These are phyloP conservation scores for Boletus bicolor DNA, from an alignment of 768 basidiomycete species.

Conservation along the genomic window DNA sequence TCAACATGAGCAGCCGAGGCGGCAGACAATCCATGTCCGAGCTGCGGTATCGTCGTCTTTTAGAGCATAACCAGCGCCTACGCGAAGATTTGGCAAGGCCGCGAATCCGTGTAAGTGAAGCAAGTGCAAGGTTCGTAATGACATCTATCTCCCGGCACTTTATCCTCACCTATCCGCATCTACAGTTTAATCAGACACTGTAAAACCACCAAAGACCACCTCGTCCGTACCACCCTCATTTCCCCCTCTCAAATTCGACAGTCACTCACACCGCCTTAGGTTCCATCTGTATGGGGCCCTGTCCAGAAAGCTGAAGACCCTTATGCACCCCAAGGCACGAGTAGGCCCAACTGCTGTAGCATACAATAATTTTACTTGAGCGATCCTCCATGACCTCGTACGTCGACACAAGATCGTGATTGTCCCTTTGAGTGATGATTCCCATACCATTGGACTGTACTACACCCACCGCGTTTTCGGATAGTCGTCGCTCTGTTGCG, in stretches of 20 bases:
- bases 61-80: constrained; percentile 72
- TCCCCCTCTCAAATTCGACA: constrained; percentile 1
- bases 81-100: constrained; percentile 72
- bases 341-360: constrained; percentile 52
- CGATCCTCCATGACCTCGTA: not conserved
- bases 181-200: constrained; percentile 69
- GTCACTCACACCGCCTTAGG: constrained; percentile 42
- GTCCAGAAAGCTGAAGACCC: constrained; percentile 92
- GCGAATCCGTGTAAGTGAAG: constrained; percentile 70
- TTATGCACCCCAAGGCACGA: constrained; percentile 67
- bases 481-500: constrained; percentile 8
- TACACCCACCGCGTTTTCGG: constrained; percentile 8
- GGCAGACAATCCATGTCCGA: constrained; percentile 75
- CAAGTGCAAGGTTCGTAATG: constrained; percentile 54
- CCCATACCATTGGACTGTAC: constrained; percentile 18
- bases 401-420: not conserved
- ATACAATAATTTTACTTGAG: constrained; percentile 44
- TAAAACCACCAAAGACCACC: constrained; percentile 69
- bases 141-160: not conserved
- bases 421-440: not conserved
- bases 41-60: constrained; percentile 73
- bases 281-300: constrained; percentile 96
- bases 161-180: constrained; percentile 3
- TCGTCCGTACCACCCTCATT: constrained; percentile 39
- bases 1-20: constrained; percentile 58